These are phyloP conservation scores for Fusarium sublunatum DNA, from an alignment of 2,329 filamentous ascomycete genomes.

Conservation along the genomic window DNA sequence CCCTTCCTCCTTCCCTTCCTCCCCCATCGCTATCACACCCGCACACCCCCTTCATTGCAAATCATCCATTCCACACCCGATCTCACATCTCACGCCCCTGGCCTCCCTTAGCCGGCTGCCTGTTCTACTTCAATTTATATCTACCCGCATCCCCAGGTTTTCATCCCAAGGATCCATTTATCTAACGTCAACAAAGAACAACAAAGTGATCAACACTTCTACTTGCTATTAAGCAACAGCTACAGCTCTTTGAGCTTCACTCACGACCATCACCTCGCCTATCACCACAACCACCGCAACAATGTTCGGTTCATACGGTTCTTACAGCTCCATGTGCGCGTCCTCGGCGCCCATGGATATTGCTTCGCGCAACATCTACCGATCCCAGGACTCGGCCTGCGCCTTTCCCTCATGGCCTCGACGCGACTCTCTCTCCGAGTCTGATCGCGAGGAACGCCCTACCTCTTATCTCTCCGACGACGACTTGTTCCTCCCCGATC, in stretches of 20 bases:
- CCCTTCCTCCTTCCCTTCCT: slow-evolving; percentile 1
- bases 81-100: slow-evolving; percentile 36
- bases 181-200: slow-evolving; percentile 36
- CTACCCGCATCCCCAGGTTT: slow-evolving; percentile 44
- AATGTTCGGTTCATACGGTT: slow-evolving; percentile 64
- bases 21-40: not conserved
- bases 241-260: slow-evolving; percentile 37
- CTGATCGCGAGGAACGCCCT: slow-evolving; percentile 57
- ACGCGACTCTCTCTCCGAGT: slow-evolving; percentile 62
- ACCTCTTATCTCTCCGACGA: slow-evolving; percentile 72
- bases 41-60: slow-evolving; percentile 24
- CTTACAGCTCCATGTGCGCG: slow-evolving; percentile 62
- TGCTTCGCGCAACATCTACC: slow-evolving; percentile 53
- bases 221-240: slow-evolving; percentile 34
- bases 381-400: slow-evolving; percentile 58
- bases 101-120: slow-evolving; percentile 42
- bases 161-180: slow-evolving; percentile 29
- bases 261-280: slow-evolving; percentile 36
- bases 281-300: slow-evolving; percentile 41
- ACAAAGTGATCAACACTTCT: slow-evolving; percentile 32
- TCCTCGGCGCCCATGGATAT: slow-evolving; percentile 61
- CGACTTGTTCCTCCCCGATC: slow-evolving; percentile 67
- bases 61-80: slow-evolving; percentile 35
- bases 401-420: slow-evolving; percentile 71
- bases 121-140: slow-evolving; percentile 45